phyloP scores from a whole-genome alignment of 345 rosid genomes.

The Carallia pectinifolia region DNA sequence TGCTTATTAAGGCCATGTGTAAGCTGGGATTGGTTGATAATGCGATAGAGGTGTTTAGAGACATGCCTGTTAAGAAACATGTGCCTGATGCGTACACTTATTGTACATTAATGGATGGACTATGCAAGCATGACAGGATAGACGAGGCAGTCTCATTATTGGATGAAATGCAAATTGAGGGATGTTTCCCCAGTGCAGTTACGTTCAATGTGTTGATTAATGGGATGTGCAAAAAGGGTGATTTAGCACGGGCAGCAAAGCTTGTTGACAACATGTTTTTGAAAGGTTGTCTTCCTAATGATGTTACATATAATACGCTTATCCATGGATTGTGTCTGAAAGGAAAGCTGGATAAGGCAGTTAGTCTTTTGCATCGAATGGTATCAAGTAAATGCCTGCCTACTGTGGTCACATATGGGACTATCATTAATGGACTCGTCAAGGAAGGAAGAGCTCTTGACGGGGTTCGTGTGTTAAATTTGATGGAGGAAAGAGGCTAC shows the following conservation, averaged over 20 bases:
- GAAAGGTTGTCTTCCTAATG: constrained; percentile 79
- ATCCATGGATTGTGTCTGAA: constrained; percentile 82
- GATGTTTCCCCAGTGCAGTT: constrained; percentile 62
- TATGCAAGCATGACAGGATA: constrained; percentile 71
- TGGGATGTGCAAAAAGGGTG: constrained; percentile 83
- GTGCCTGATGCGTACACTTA: constrained; percentile 78
- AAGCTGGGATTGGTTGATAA: constrained; percentile 65
- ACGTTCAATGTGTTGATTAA: constrained; percentile 74
- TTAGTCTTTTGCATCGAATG: constrained; percentile 77
- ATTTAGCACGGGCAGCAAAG: constrained; percentile 67
- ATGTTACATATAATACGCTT: constrained; percentile 83
- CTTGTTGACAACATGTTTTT: constrained; percentile 91
- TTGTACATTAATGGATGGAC: constrained; percentile 90
- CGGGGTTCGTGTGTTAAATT: constrained; percentile 44
- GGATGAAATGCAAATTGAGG: constrained; percentile 96
- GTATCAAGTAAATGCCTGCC: constrained; percentile 67
- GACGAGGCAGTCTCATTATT: constrained; percentile 80
- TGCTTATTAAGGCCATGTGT: constrained; percentile 69
- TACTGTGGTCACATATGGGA: constrained; percentile 79
- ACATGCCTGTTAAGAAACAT: constrained; percentile 55
- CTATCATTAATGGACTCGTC: constrained; percentile 75
- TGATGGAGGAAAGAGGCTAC: constrained; percentile 78
- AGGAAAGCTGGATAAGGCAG: constrained; percentile 81
- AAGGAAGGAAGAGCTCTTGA: constrained; percentile 65
- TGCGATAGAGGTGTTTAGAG: constrained; percentile 70